Evolutionary conservation across 805 yeast genomes (phyloP), one percentile per base, ranked within the genome.

Genomic region (Ogataea zsoltii): DNA sequence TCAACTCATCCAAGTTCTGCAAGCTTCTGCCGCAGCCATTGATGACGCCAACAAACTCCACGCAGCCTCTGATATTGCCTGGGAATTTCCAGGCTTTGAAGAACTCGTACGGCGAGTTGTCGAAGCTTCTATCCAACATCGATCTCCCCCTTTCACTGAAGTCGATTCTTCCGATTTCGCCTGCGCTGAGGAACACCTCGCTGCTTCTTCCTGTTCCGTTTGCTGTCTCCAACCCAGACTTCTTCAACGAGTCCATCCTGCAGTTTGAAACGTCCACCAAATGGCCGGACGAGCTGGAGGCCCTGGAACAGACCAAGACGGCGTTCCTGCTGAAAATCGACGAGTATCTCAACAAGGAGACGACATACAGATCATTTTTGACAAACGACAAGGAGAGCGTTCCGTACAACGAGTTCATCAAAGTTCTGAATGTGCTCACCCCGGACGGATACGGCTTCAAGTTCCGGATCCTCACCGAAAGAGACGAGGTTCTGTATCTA

Each of bases 201-300:
- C 55, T 85, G 4, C 72, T 83, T 44, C 82, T 80, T 51, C 98
- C 98, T 0, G 88, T 81, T 32, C 96, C 96, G 30, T 85, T 79
- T 71, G 89, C 92, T 7, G 72, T 75, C 25, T 74, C 87, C 2
- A 82, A 77, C 54, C 90, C 89, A 4, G 88, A 85, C 58, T 87
- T 85, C 60, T 80, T 88, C 72, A 88, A 85, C 56, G 91, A 87
- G 35, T 82, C 84, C 13, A 75, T 94, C 9, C 62, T 94, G 30
- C 96, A 91, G 65, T 88, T 94, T 64, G 99, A 94, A 68, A 72
- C 87, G 3, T 88, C 96, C 2, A 75, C 79, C n/a, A 82, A 82
- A 63, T 94, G 99, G 99, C 99, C 99, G 2, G 96, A 88, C 65
- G 97, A 94, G 62, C 63, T 89, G 5, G 68, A 74, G 32, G 90